Evolutionary conservation across 306 rosid species (phyloP), one percentile per base, ranked within the genome.

Genomic region (Lathyrus tuberosus): DNA sequence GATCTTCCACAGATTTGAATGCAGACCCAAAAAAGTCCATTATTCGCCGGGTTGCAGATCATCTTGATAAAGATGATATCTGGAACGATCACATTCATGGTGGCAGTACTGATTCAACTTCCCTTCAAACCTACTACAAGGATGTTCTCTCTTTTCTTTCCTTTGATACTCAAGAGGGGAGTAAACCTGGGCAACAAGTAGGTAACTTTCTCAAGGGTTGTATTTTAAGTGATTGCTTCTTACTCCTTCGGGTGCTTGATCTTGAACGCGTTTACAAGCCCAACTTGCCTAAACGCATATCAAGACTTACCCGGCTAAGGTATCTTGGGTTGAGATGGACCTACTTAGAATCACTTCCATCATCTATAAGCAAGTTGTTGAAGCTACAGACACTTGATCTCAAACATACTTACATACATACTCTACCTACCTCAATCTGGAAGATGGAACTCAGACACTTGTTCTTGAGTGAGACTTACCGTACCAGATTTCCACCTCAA

Each of bases 271-370:
- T 80, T 14, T 74, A 59, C 60, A 83, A 62, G 67, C 83, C 87
- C 13, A 41, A 15, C 8, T 70, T 84, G 76, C 85, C 85, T 13
- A 14, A 66, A 7, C 10, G 0, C 10, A 77, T 84, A 14, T 59
- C 46, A 20, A 77, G 60, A 42, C 71, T 84, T 26, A 16, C 63
- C 8, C 46, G 54, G 38, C 14, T 83, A 61, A 76, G 62, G 47
- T 83, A 84, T 62, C 80, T 80, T 28, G 83, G 87, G 41, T 68
- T 80, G 13, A 77, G 85, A 76, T 65, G 83, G 76, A 80, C 87
- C 28, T 69, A 44, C 49, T 49, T 80, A 28, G 73, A 83, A 30
- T 43, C 37, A 10, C 56, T 83, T 10, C 82, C 87, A 41, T 38
- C 73, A 2, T 73, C 63, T 15, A 78, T 79, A 62, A 40, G 79